Conservation (phyloP, 2,329 filamentous ascomycete species). For the Penicillium sp. region DNA sequence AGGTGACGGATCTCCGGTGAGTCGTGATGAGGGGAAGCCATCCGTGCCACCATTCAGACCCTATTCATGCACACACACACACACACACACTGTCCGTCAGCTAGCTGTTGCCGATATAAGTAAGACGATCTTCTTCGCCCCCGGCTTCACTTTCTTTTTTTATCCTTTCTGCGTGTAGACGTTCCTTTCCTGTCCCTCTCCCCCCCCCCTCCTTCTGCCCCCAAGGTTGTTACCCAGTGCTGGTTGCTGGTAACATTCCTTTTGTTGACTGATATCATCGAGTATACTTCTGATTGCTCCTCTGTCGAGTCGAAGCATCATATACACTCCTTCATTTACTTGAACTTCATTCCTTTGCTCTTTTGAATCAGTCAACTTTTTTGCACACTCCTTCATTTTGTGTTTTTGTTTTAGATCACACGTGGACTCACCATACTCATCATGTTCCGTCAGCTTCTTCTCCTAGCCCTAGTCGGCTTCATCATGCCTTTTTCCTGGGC, state of each 20-base stretch:
- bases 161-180: neutral
- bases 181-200: neutral
- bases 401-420: neutral
- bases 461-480: constrained; percentile 5
- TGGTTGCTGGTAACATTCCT: neutral
- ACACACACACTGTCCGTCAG: no score
- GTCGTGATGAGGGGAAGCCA: no score
- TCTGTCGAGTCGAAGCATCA: neutral
- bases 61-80: no score
- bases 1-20: no score
- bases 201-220: neutral
- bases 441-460: constrained; percentile 15
- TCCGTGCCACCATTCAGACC: no score
- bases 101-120: no score
- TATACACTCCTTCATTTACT: neutral
- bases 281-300: constrained; percentile 1
- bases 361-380: neutral
- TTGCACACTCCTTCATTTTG: neutral
- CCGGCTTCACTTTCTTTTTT: no score
- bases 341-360: no score
- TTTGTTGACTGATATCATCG: constrained; percentile 1
- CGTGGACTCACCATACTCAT: no score
- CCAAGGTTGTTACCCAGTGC: neutral
- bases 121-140: no score
- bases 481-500: constrained; percentile 8